Evolutionary conservation across 257 asterid genomes (phyloP).

Genomic region (Forsythia viridissima): DNA sequence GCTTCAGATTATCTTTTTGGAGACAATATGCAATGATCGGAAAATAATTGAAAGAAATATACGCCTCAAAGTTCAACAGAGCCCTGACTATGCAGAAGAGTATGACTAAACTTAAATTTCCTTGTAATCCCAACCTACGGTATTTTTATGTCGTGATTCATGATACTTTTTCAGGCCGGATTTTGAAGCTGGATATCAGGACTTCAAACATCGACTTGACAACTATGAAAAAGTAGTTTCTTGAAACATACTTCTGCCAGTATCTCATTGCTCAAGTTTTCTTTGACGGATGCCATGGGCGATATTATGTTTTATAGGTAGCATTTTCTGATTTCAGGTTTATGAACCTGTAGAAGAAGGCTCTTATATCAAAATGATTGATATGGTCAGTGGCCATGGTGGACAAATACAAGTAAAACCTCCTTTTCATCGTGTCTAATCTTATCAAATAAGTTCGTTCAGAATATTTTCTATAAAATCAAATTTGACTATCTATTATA

Average conservation of each 20-base stretch:
- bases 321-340: slow-evolving; percentile 48
- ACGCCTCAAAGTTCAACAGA: slow-evolving; percentile 99
- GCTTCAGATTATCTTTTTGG: slow-evolving; percentile 85
- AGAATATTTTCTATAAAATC: slow-evolving; percentile 7
- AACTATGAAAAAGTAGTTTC: slow-evolving; percentile 85
- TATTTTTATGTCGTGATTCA: slow-evolving; percentile 29
- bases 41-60: slow-evolving; percentile 91
- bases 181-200: slow-evolving; percentile 96
- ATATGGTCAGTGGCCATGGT: slow-evolving; percentile 96
- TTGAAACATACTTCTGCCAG: slow-evolving; percentile 29
- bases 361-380: slow-evolving; percentile 96
- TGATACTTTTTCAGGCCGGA: slow-evolving; percentile 78
- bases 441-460: slow-evolving; percentile 5
- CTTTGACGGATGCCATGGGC: slow-evolving; percentile 18
- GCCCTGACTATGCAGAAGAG: slow-evolving; percentile 99
- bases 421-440: slow-evolving; percentile 9
- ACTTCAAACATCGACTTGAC: slow-evolving; percentile 86
- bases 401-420: slow-evolving; percentile 88
- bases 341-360: slow-evolving; percentile 99
- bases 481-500: slow-evolving; percentile 13
- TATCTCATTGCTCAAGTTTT: slow-evolving; percentile 1
- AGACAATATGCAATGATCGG: slow-evolving; percentile 88
- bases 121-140: slow-evolving; percentile 17
- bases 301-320: slow-evolving; percentile 22
- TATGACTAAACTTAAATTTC: slow-evolving; percentile 39